phyloP scores from a whole-genome alignment of 768 basidiomycete species.

The Russula virescens region DNA sequence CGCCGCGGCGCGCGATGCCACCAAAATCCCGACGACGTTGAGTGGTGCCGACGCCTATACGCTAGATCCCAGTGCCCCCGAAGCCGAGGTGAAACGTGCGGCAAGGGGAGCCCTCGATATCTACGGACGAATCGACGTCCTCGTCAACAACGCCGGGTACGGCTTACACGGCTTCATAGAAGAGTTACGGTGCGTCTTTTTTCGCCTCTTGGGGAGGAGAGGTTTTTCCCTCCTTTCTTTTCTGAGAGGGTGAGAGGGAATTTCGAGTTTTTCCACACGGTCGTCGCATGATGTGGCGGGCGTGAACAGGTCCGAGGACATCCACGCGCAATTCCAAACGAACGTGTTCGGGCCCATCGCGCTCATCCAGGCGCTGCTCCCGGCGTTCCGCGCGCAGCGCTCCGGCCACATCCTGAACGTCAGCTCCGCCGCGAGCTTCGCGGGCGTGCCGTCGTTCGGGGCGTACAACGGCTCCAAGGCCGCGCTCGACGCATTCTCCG shows the following conservation, averaged over 20 bases:
- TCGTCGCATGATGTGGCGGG: no score
- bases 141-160: constrained; percentile 13
- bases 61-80: neutral
- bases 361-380: neutral
- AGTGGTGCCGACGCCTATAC: neutral
- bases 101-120: constrained; percentile 5
- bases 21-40: neutral
- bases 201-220: no score
- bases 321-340: neutral
- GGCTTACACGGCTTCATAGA: constrained; percentile 2
- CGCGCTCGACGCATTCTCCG: neutral
- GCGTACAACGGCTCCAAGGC: neutral
- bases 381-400: neutral
- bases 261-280: no score
- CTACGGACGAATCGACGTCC: constrained; percentile 18
- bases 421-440: neutral
- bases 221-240: neutral
- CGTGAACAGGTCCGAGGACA: neutral
- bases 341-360: neutral
- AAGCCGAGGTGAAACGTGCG: neutral
- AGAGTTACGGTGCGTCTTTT: constrained; percentile 5
- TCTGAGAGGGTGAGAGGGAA: no score
- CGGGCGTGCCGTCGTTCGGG: neutral
- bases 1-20: neutral
- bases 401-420: neutral